Percentiles rank a stretch among this genome's conserved stretches.
These are phyloP conservation scores for Fusarium sulawesiense DNA, from an alignment of 2,329 filamentous ascomycete species.

Conservation along the genomic window DNA sequence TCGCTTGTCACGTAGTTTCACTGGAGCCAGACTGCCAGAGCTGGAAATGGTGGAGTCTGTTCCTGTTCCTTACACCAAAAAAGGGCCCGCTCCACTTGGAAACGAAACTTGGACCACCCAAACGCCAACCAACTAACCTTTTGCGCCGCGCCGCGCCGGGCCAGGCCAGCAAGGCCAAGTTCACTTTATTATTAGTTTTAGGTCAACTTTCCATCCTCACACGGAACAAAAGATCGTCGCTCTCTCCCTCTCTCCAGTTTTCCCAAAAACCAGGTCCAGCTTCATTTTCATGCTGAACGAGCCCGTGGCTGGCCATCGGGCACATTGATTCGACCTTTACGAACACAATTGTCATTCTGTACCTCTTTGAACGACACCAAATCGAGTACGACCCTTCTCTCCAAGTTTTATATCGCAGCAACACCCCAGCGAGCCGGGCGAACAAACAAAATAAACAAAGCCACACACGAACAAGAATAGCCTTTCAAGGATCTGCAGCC, in stretches of 20 bases:
- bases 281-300: conserved; percentile 35
- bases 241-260: conserved; percentile 36
- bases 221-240: conserved; percentile 38
- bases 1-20: conserved; percentile 4
- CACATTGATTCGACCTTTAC: conserved; percentile 11
- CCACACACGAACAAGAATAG: conserved; percentile 15
- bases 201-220: conserved; percentile 20
- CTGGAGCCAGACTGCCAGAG: not conserved
- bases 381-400: conserved; percentile 17
- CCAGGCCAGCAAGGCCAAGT: conserved; percentile 10
- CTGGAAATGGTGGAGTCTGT: conserved; percentile 23
- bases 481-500: conserved; percentile 24
- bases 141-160: conserved; percentile 6
- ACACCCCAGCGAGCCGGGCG: conserved; percentile 8
- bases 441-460: conserved; percentile 15
- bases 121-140: not conserved
- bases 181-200: conserved; percentile 22
- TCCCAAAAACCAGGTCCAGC: conserved; percentile 18
- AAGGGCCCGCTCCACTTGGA: conserved; percentile 30
- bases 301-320: conserved; percentile 43
- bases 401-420: conserved; percentile 21
- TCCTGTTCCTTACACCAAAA: not conserved
- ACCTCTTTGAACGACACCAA: conserved; percentile 9
- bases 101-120: conserved; percentile 44
- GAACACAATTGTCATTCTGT: conserved; percentile 12